A percentile compares a stretch with the other conserved stretches of the same genome.
phyloP scores from a whole-genome alignment of 202 grass and related monocot genomes.

The Panicum hallii region DNA sequence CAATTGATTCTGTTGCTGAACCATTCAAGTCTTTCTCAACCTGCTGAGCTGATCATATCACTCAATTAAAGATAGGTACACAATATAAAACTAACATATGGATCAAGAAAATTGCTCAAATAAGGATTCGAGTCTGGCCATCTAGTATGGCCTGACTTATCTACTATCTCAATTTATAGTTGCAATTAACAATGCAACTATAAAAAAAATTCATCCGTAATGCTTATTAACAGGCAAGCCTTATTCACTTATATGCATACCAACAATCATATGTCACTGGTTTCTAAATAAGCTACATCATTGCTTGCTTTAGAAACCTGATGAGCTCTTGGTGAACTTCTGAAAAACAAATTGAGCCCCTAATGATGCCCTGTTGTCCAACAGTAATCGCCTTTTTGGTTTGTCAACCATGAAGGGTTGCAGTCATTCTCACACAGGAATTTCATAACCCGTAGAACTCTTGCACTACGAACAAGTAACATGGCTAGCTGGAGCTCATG shows the following conservation, averaged over 20 bases:
- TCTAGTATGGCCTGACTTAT: constrained; percentile 4
- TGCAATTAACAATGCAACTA: too few relatives aligned
- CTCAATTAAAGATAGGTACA: not conserved
- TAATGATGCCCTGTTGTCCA: constrained; percentile 24
- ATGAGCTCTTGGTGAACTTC: too few relatives aligned
- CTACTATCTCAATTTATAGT: not conserved
- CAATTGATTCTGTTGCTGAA: too few relatives aligned
- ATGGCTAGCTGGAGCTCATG: constrained; percentile 38
- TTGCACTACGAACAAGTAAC: constrained; percentile 49
- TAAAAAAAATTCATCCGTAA: too few relatives aligned
- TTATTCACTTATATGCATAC: too few relatives aligned
- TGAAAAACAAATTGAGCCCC: too few relatives aligned
- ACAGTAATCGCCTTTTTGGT: constrained; percentile 32
- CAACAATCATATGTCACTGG: not conserved
- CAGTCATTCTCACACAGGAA: constrained; percentile 47
- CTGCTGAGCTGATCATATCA: too few relatives aligned
- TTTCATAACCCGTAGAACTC: constrained; percentile 48
- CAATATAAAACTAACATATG: constrained; percentile 26
- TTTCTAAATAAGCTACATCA: too few relatives aligned
- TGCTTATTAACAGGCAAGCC: too few relatives aligned
- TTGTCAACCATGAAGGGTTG: constrained; percentile 35
- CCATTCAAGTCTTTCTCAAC: too few relatives aligned
- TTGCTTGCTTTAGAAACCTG: too few relatives aligned
- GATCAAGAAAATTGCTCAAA: constrained; percentile 22
- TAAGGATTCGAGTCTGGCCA: not conserved